phyloP scores from a whole-genome alignment of 495 filamentous ascomycete species.

The Penicillium tannophilum region DNA sequence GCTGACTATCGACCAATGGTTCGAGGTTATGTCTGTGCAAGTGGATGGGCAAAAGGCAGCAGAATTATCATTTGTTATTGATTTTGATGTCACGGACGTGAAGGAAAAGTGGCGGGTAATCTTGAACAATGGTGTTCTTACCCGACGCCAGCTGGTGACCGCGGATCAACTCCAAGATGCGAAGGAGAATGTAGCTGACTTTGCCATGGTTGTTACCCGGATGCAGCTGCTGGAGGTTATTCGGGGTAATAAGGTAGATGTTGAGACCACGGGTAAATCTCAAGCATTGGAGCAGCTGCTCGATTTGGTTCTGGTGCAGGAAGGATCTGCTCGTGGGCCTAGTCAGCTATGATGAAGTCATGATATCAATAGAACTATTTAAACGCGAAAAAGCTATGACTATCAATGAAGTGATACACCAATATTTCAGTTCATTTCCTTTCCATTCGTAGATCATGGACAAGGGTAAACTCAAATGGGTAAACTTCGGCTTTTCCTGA shows the following conservation, averaged over 20 bases:
- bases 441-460: too few species aligned
- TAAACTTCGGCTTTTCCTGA: too few species aligned
- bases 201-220: neutral
- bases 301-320: neutral
- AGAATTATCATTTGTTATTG: constrained; percentile 5
- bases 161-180: neutral
- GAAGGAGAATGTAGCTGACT: neutral
- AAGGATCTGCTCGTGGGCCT: constrained; percentile 3
- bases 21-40: constrained; percentile 13
- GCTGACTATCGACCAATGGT: constrained; percentile 18
- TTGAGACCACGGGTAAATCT: neutral
- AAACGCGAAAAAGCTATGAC: too few species aligned
- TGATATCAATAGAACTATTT: too few species aligned
- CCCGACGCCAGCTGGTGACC: neutral
- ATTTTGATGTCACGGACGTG: constrained; percentile 19
- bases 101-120: constrained; percentile 18
- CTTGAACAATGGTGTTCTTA: constrained; percentile 17
- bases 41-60: constrained; percentile 16
- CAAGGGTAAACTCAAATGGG: too few species aligned
- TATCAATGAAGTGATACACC: too few species aligned
- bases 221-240: neutral
- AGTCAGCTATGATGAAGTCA: constrained; percentile 1
- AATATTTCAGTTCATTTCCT: too few species aligned
- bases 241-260: neutral
- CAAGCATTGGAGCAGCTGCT: neutral